Percentiles rank a stretch among this genome's conserved stretches.
These are phyloP conservation scores for Pistacia vera DNA, from an alignment of 345 rosid species.

Conservation along the genomic window DNA sequence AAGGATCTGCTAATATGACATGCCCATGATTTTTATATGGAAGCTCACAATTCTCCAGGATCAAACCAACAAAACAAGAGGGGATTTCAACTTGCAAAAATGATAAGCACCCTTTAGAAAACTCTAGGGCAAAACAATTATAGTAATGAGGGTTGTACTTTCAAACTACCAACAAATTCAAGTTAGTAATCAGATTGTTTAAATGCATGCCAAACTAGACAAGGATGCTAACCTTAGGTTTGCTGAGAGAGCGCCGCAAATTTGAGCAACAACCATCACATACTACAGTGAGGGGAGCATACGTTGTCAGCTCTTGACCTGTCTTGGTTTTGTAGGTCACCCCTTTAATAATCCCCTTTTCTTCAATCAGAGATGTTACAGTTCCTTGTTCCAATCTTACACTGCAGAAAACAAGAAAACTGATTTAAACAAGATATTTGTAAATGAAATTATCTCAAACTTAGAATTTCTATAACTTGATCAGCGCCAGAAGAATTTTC, in stretches of 20 bases:
- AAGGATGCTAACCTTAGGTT: no score
- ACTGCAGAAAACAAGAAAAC: neutral
- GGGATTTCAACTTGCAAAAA: constrained; percentile 17
- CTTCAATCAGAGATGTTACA: constrained; percentile 7
- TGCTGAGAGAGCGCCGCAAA: no score
- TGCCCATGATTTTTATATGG: constrained; percentile 59
- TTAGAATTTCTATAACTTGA: no score
- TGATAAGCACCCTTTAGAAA: no score
- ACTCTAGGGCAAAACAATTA: no score
- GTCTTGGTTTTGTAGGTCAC: constrained; percentile 3
- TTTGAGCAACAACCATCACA: neutral
- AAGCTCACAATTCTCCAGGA: constrained; percentile 61
- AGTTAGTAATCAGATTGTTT: no score
- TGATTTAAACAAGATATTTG: no score
- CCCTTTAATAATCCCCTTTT: constrained; percentile 9
- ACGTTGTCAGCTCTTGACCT: neutral
- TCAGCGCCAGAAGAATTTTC: no score
- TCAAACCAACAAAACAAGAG: constrained; percentile 61
- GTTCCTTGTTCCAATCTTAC: constrained; percentile 11
- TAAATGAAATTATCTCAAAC: no score
- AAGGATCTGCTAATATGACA: constrained; percentile 55
- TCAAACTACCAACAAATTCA: no score
- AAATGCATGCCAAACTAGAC: no score
- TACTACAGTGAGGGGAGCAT: constrained; percentile 8
- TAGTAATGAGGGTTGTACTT: no score